Evolutionary conservation across 148 eudicot genomes (phyloP).

Genomic region (Fallopia convolvulus): DNA sequence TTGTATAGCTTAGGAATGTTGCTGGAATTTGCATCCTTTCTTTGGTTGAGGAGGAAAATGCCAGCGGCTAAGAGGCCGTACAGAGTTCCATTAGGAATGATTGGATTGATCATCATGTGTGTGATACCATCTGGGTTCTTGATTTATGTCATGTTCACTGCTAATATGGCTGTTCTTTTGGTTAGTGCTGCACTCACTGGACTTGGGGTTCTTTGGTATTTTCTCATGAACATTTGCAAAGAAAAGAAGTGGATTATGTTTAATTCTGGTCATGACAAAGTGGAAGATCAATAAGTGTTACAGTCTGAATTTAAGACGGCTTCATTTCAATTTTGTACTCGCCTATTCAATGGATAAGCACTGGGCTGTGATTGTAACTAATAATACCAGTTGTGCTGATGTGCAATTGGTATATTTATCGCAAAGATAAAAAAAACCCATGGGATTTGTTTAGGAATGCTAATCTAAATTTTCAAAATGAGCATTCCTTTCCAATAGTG

Average conservation of each 20-base stretch:
- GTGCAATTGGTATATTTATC: not conserved
- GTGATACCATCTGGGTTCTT: conserved; percentile 41
- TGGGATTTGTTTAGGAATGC: too few species aligned
- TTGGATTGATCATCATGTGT: conserved; percentile 40
- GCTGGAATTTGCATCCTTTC: conserved; percentile 38
- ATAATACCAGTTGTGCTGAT: not conserved
- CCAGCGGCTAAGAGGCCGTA: conserved; percentile 31
- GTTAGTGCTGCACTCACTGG: conserved; percentile 33
- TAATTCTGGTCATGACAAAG: conserved; percentile 1
- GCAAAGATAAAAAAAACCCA: not conserved
- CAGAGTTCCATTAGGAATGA: conserved; percentile 29
- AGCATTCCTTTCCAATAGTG: too few species aligned
- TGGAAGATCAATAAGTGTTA: conserved; percentile 7
- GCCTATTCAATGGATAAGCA: not conserved
- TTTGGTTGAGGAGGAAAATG: conserved; percentile 34
- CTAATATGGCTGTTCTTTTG: conserved; percentile 23
- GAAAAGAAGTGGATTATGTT: conserved; percentile 26
- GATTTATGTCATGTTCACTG: conserved; percentile 35
- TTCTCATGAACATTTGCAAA: conserved; percentile 28
- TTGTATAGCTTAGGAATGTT: conserved; percentile 35
- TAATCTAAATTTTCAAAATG: too few species aligned
- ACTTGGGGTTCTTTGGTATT: conserved; percentile 37
- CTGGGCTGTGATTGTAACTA: not conserved
- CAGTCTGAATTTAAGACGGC: not conserved
- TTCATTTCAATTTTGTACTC: not conserved